Base-by-base conservation (phyloP, 129 eudicot genomes). In the Artemisia annua region DNA sequence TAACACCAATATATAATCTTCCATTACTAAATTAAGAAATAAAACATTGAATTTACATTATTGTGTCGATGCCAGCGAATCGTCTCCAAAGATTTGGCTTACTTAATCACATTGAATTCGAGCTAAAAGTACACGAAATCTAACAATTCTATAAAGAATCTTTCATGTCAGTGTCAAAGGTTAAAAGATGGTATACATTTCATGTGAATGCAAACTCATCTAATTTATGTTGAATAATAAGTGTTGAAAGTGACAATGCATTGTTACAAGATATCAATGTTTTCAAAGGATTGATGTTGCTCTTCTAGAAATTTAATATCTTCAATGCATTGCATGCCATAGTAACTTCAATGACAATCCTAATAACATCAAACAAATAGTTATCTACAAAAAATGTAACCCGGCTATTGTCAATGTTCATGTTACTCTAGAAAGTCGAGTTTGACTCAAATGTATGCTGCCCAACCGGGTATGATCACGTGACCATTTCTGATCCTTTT, bases 21-120 rank as follows among this genome's bases (percentile, higher is more conserved):
- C 1, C 22, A 58, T 5, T 48, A 26, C 70, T 30, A 50, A 64
- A 63, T 78, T 67, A 63, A 71, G 61, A 63, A 71, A 32, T 61
- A 71, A 44, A 71, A 46, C 63, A 24, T 48, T 75, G 5, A 65
- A 43, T 50, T 18, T 65, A 16, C 73, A 46, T 43, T 72, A 13
- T 63, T 72, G 14, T 63, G 60, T 71, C 17, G 44, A 75, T 67
- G 80, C 60, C 68, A 70, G 30, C 78, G 35, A 71, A 71, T 71
- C 73, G 8, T 66, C 63, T 19, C 44, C 20, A 71, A 65, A 78
- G 73, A 78, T 78, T 78, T 78, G 55, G 75, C 54, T 78, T 30
- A 30, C 35, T 30, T 70, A 64, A 51, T 51, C 35, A 50, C 70
- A 12, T 77, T 51, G 49, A 75, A 65, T 75, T 66, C 48, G 19